Evolutionary conservation across 108 stramenopile species (phyloP).

Genomic region (Fragilaria radians): DNA sequence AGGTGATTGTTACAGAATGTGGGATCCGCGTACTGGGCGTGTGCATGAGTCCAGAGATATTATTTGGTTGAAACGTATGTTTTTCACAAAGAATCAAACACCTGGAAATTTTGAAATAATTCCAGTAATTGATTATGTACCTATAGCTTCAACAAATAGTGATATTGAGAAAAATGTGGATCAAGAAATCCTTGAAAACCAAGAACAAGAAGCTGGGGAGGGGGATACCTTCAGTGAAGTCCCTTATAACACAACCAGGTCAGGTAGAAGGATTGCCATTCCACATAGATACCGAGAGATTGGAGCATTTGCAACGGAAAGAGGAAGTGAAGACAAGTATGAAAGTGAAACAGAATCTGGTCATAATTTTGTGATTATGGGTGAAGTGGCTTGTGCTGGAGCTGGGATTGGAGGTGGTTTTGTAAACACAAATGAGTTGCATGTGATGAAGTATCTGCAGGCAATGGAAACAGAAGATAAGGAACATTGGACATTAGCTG

Average conservation of each 20-base stretch:
- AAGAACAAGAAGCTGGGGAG: conserved; percentile 2
- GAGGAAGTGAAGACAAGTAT: too few relatives aligned
- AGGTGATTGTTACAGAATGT: conserved; percentile 21
- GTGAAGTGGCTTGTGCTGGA: conserved; percentile 25
- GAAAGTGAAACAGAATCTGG: too few relatives aligned
- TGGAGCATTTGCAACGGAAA: too few relatives aligned
- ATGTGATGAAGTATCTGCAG: conserved; percentile 33
- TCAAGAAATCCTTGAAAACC: not conserved
- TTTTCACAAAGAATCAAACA: conserved; percentile 1
- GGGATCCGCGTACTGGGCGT: conserved; percentile 9
- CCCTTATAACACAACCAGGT: not conserved
- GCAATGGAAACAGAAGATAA: conserved; percentile 23
- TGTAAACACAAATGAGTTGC: conserved; percentile 22
- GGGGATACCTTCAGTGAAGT: too few relatives aligned
- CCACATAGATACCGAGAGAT: not conserved
- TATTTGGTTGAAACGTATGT: conserved; percentile 32
- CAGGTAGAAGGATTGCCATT: not conserved
- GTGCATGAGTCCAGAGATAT: conserved; percentile 18
- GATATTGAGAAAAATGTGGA: conserved; percentile 3
- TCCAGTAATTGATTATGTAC: conserved; percentile 5
- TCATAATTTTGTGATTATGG: too few relatives aligned
- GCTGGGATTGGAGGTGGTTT: conserved; percentile 34
- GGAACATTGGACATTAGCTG: conserved; percentile 25
- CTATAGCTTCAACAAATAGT: not conserved
- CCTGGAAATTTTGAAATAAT: not conserved